phyloP scores from a whole-genome alignment of 257 asterid genomes.

The Ballota nigra region DNA sequence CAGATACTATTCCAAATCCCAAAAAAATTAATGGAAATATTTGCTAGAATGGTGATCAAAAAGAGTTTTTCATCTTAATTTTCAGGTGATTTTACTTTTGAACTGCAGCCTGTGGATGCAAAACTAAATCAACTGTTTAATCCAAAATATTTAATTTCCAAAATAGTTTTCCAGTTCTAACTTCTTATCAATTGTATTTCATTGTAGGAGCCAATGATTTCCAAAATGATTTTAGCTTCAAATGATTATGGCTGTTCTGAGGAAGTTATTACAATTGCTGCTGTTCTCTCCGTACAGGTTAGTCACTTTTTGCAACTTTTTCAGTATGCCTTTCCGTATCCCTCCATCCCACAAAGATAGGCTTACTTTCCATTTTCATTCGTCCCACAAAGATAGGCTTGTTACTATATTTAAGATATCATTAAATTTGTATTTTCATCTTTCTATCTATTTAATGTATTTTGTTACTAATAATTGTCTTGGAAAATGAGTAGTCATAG shows the following conservation, averaged over 20 bases:
- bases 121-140: neutral
- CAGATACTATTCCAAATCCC: neutral
- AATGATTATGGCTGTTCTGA: constrained; percentile 79
- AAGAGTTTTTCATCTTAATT: neutral
- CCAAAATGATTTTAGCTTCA: constrained; percentile 90
- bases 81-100: neutral
- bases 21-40: neutral
- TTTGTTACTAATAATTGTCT: too few species aligned
- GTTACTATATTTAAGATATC: too few species aligned
- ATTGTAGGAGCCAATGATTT: constrained; percentile 83
- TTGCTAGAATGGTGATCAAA: constrained; percentile 4
- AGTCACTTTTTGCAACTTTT: constrained; percentile 1
- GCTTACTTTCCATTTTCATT: too few species aligned
- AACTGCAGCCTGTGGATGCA: neutral
- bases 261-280: constrained; percentile 88
- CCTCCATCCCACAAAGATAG: too few species aligned
- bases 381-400: too few species aligned
- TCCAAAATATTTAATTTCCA: neutral
- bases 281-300: constrained; percentile 93
- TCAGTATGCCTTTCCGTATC: neutral
- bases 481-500: too few species aligned
- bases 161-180: neutral
- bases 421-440: too few species aligned
- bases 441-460: too few species aligned
- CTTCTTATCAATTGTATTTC: neutral